Percentiles rank a stretch among this genome's conserved stretches.
Evolutionary conservation across 441 rosid genomes (phyloP).

Genomic region (Eruca vesicaria): DNA sequence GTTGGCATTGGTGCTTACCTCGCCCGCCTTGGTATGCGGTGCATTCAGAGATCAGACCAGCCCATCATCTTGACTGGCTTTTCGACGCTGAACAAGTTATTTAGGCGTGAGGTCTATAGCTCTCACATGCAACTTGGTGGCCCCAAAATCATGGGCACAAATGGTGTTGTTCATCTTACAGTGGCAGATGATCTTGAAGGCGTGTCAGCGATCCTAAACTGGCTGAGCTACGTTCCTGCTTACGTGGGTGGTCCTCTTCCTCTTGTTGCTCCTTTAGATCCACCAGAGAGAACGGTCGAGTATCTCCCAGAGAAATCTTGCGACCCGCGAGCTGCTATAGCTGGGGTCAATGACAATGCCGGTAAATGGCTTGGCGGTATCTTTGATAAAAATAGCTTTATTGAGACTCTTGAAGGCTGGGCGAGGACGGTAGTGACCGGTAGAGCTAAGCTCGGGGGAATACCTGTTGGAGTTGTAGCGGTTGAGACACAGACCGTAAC

Average conservation of each 20-base stretch:
- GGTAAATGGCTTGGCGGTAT: constrained; percentile 98
- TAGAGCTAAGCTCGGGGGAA: constrained; percentile 98
- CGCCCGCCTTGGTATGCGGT: constrained; percentile 96
- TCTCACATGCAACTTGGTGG: constrained; percentile 99
- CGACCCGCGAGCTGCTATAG: constrained; percentile 96
- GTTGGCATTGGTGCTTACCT: constrained; percentile 99
- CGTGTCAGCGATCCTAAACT: constrained; percentile 82
- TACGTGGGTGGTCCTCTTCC: constrained; percentile 80
- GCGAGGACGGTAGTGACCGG: constrained; percentile 99
- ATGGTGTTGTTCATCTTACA: constrained; percentile 97
- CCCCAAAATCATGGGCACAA: constrained; percentile 98
- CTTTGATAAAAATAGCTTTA: constrained; percentile 89
- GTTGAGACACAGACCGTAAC: constrained; percentile 98
- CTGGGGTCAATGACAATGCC: constrained; percentile 54
- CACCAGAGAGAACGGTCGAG: constrained; percentile 87
- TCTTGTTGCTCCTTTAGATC: constrained; percentile 57
- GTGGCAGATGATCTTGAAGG: constrained; percentile 99
- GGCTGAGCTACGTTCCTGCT: constrained; percentile 92
- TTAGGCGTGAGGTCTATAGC: constrained; percentile 98
- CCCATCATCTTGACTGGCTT: constrained; percentile 98
- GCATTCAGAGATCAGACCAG: constrained; percentile 99
- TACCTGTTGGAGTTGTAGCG: constrained; percentile 95
- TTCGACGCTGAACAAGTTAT: constrained; percentile 96
- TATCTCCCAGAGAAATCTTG: constrained; percentile 88
- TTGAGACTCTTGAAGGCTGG: constrained; percentile 98